Conservation (phyloP, 1,284 basidiomycete species). For the Salmacisia buchloeana region DNA sequence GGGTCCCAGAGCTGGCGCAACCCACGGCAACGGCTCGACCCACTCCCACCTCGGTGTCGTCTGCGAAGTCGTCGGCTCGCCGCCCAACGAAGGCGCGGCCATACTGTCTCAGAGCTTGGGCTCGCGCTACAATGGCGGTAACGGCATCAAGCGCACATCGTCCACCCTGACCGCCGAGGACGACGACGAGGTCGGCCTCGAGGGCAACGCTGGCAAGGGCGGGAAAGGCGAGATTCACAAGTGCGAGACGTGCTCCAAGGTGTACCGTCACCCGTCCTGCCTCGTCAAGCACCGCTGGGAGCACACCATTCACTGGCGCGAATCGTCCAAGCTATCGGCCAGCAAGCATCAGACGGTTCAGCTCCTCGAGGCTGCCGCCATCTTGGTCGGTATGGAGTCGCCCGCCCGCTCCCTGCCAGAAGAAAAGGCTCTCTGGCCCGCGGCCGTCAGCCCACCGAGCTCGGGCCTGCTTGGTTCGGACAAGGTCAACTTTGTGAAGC, state of each 20-base stretch:
- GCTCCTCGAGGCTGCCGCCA: conserved; percentile 91
- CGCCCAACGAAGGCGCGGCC: neutral
- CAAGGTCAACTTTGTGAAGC: conserved; percentile 50
- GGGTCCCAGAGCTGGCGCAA: neutral
- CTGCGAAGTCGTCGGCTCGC: neutral
- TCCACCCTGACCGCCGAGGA: neutral
- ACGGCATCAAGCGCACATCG: conserved; percentile 4
- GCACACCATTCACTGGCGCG: conserved; percentile 93
- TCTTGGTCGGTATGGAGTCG: conserved; percentile 62
- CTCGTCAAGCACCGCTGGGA: conserved; percentile 97
- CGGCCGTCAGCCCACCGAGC: conserved; percentile 55
- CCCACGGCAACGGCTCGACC: neutral
- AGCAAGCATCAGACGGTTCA: conserved; percentile 98
- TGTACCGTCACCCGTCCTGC: conserved; percentile 89
- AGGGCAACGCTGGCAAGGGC: conserved; percentile 27
- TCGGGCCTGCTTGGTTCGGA: conserved; percentile 53
- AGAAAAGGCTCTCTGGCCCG: conserved; percentile 71
- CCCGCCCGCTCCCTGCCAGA: conserved; percentile 74
- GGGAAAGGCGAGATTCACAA: conserved; percentile 9
- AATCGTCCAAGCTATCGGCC: conserved; percentile 85
- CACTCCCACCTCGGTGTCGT: neutral
- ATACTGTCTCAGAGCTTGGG: neutral
- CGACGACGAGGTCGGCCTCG: conserved; percentile 46
- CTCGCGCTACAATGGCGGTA: neutral
- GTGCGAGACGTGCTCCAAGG: conserved; percentile 72